A percentile compares a stretch with the other conserved stretches of the same genome.
Conservation (phyloP, 1,284 basidiomycete genomes). For the Malassezia sympodialis region DNA sequence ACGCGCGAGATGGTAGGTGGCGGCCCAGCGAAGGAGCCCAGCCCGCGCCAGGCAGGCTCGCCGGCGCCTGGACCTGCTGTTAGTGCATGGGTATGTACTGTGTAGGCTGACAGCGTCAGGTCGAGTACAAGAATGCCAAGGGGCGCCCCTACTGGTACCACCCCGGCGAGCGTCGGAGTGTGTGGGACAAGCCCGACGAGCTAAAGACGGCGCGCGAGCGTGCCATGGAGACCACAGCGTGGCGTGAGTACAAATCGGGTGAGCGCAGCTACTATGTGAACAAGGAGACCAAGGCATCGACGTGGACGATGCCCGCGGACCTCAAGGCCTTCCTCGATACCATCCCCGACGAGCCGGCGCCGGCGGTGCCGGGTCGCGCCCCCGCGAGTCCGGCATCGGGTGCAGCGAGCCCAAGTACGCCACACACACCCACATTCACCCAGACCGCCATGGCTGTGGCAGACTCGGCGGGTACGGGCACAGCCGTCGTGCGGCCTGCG, state of each 20-base stretch:
- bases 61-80: neutral
- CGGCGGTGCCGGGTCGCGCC: neutral
- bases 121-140: slow-evolving; percentile 36
- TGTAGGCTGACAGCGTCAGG: slow-evolving; percentile 10
- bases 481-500: neutral
- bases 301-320: slow-evolving; percentile 40
- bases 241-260: slow-evolving; percentile 45
- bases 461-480: slow-evolving; percentile 13
- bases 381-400: neutral
- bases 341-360: slow-evolving; percentile 20
- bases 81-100: slow-evolving; percentile 10
- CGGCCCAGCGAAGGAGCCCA: neutral
- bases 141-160: slow-evolving; percentile 46
- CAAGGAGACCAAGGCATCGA: slow-evolving; percentile 41
- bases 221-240: slow-evolving; percentile 38
- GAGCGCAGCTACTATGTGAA: slow-evolving; percentile 45
- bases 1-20: neutral
- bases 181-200: slow-evolving; percentile 47
- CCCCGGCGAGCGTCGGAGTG: slow-evolving; percentile 30
- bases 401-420: neutral
- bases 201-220: slow-evolving; percentile 42
- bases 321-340: slow-evolving; percentile 35
- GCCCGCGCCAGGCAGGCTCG: neutral
- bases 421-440: neutral
- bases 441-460: neutral